Percentiles rank a stretch among this genome's conserved stretches.
These are phyloP conservation scores for Yamadazyma takamatsuzukensis DNA, from an alignment of 805 yeast species.

Conservation along the genomic window DNA sequence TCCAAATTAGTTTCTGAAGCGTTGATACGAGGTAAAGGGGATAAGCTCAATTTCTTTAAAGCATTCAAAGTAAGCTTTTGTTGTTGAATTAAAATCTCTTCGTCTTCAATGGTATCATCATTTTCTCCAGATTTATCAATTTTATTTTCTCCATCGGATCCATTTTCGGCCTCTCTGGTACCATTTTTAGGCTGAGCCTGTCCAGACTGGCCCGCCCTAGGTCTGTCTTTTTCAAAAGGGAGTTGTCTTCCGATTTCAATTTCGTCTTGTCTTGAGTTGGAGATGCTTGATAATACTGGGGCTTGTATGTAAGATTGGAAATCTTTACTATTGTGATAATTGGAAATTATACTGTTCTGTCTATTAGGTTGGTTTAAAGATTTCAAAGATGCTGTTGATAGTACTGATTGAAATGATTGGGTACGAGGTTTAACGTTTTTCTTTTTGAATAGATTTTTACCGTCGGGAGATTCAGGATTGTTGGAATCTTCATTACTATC, in stretches of 20 bases:
- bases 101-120: slow-evolving; percentile 26
- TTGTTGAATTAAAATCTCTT: slow-evolving; percentile 36
- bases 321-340: slow-evolving; percentile 26
- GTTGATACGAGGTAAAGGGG: slow-evolving; percentile 36
- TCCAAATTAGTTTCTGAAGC: slow-evolving; percentile 25
- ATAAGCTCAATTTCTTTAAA: slow-evolving; percentile 37
- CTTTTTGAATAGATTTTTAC: slow-evolving; percentile 39
- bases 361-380: slow-evolving; percentile 32
- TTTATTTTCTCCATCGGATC: slow-evolving; percentile 1
- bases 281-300: slow-evolving; percentile 38
- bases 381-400: slow-evolving; percentile 41
- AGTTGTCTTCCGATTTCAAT: slow-evolving; percentile 39
- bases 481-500: no score
- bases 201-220: slow-evolving; percentile 3
- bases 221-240: slow-evolving; percentile 29
- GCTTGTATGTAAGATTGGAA: slow-evolving; percentile 46
- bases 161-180: slow-evolving; percentile 1
- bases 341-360: slow-evolving; percentile 14
- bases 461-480: no score
- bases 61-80: slow-evolving; percentile 42
- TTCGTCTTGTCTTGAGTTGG: slow-evolving; percentile 30
- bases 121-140: slow-evolving; percentile 1
- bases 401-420: slow-evolving; percentile 42
- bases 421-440: slow-evolving; percentile 36
- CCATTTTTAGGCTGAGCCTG: not conserved